Conservation (phyloP, 164 flowering plant species). For the Pachysandra terminalis region DNA sequence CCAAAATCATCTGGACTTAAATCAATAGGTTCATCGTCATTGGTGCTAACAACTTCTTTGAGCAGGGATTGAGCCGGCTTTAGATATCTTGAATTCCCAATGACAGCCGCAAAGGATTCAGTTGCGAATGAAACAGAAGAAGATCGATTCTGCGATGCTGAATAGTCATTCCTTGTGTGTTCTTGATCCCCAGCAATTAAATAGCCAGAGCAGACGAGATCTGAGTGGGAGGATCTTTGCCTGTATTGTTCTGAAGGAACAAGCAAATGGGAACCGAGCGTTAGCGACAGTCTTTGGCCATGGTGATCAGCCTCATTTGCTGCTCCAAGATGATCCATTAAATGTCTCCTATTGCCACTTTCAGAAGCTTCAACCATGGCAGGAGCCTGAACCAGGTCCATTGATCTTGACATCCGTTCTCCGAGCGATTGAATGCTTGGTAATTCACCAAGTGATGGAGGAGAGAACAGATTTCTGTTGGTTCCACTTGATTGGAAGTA, state of each 20-base stretch:
- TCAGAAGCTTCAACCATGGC: constrained; percentile 26
- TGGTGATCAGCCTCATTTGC: constrained; percentile 41
- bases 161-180: background rate
- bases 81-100: constrained; percentile 52
- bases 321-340: constrained; percentile 60
- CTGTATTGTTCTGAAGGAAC: constrained; percentile 30
- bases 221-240: background rate
- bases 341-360: constrained; percentile 37
- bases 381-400: constrained; percentile 36
- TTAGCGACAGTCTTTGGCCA: constrained; percentile 65
- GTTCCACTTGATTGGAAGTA: constrained; percentile 33
- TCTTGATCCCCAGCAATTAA: background rate
- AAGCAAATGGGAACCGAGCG: constrained; percentile 54
- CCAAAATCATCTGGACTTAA: constrained; percentile 33
- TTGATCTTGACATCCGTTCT: constrained; percentile 41
- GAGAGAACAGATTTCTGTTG: constrained; percentile 16
- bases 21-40: constrained; percentile 37
- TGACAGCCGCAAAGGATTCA: constrained; percentile 23
- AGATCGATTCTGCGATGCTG: too few relatives aligned
- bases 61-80: constrained; percentile 64
- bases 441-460: constrained; percentile 27
- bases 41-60: constrained; percentile 53
- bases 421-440: constrained; percentile 44
- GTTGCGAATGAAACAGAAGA: constrained; percentile 25
- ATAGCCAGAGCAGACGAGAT: background rate